phyloP scores from a whole-genome alignment of 2,329 filamentous ascomycete species.

The Cytospora paraplurivora region DNA sequence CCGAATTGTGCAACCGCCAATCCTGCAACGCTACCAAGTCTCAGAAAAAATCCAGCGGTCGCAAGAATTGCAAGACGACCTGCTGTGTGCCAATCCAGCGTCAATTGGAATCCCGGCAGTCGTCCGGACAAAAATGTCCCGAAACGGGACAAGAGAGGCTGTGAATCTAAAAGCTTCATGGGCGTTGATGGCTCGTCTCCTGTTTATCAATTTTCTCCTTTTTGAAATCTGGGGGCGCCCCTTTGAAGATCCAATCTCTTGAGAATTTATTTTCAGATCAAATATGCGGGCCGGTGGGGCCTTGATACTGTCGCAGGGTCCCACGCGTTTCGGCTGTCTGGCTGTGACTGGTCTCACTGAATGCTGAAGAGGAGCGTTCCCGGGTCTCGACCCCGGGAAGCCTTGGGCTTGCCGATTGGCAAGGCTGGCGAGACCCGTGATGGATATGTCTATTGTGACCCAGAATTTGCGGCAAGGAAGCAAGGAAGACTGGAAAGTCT shows the following conservation, averaged over 20 bases:
- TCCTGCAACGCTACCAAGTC: constrained; percentile 25
- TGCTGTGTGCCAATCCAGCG: neutral
- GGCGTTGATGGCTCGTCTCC: constrained; percentile 16
- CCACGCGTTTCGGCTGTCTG: neutral
- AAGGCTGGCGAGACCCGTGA: neutral
- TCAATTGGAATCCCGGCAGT: constrained; percentile 7
- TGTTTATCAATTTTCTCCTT: constrained; percentile 15
- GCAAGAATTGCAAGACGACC: constrained; percentile 18
- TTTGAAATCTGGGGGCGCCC: constrained; percentile 17
- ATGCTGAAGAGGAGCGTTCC: neutral
- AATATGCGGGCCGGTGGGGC: constrained; percentile 20
- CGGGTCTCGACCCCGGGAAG: neutral
- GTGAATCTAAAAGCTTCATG: constrained; percentile 14
- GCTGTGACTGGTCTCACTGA: neutral
- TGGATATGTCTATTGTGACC: neutral
- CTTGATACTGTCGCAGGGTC: constrained; percentile 7
- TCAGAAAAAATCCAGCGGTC: constrained; percentile 8
- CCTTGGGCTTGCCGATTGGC: neutral
- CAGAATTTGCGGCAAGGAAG: neutral
- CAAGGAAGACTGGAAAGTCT: neutral
- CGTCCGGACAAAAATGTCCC: neutral
- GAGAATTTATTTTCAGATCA: constrained; percentile 26
- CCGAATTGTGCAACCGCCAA: constrained; percentile 21
- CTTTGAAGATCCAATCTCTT: constrained; percentile 26
- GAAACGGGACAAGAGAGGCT: constrained; percentile 4